A percentile compares a stretch with the other conserved stretches of the same genome.
Evolutionary conservation across 305 asterid genomes (phyloP).

Genomic region (Petunia hybrid): DNA sequence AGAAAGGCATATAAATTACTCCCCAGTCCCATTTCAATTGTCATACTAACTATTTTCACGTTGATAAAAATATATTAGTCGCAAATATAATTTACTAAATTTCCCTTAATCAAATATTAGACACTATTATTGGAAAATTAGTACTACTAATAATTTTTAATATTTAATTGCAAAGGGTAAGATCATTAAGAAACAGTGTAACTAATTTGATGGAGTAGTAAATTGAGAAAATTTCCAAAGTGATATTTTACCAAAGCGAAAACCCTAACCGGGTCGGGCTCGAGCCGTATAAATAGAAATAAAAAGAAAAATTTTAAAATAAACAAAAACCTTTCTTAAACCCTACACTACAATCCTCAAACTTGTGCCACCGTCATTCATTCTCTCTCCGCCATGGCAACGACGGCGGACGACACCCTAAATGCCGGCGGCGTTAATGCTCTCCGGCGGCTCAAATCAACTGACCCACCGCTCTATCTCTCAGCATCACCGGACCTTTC

Average conservation of each 20-base stretch:
- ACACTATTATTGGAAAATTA: too few species aligned
- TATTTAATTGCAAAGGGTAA: too few species aligned
- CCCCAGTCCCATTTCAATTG: too few species aligned
- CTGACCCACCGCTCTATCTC: slow-evolving; percentile 73
- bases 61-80: too few species aligned
- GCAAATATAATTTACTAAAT: too few species aligned
- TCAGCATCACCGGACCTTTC: slow-evolving; percentile 74
- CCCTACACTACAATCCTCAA: slow-evolving; percentile 24
- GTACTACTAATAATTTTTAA: too few species aligned
- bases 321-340: slow-evolving; percentile 23
- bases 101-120: too few species aligned
- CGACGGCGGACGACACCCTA: slow-evolving; percentile 38
- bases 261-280: not conserved
- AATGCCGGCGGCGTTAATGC: slow-evolving; percentile 56
- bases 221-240: too few species aligned
- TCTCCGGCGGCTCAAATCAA: slow-evolving; percentile 57
- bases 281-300: not conserved
- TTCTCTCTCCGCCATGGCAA: slow-evolving; percentile 17
- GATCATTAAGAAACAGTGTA: too few species aligned
- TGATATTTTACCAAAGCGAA: not conserved
- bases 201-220: too few species aligned
- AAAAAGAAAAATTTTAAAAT: not conserved
- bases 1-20: too few species aligned
- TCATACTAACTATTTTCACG: too few species aligned
- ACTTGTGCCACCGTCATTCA: not conserved